These are phyloP conservation scores for Citrus unshiu DNA, from an alignment of 345 rosid species.

Conservation along the genomic window DNA sequence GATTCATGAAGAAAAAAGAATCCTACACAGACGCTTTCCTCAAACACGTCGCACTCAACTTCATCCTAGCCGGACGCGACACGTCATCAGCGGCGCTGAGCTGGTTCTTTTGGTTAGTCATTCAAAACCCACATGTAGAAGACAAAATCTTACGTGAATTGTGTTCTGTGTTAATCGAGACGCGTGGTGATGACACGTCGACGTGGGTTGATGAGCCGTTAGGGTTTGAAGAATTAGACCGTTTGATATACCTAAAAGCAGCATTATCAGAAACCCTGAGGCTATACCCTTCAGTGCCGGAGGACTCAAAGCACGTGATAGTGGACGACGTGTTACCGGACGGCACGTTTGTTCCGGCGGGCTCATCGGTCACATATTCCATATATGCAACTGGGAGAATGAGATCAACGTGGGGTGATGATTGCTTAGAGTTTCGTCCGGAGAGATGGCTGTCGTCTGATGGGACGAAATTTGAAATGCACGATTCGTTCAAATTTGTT, in stretches of 20 bases:
- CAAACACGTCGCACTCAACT: slow-evolving; percentile 87
- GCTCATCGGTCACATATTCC: slow-evolving; percentile 84
- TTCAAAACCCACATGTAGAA: slow-evolving; percentile 58
- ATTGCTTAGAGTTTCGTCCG: slow-evolving; percentile 76
- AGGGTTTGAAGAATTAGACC: slow-evolving; percentile 69
- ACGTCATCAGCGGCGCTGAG: slow-evolving; percentile 86
- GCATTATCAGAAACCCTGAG: slow-evolving; percentile 84
- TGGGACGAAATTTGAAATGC: slow-evolving; percentile 47
- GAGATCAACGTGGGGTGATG: slow-evolving; percentile 89
- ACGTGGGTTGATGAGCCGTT: slow-evolving; percentile 68
- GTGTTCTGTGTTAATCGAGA: slow-evolving; percentile 51
- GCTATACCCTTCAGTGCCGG: slow-evolving; percentile 90
- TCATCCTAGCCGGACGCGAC: slow-evolving; percentile 97
- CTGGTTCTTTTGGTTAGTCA: slow-evolving; percentile 92
- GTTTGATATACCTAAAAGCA: slow-evolving; percentile 74
- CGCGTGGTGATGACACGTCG: slow-evolving; percentile 64
- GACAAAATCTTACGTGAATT: slow-evolving; percentile 67
- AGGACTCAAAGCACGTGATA: slow-evolving; percentile 80
- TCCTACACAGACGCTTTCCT: slow-evolving; percentile 71
- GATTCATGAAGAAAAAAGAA: slow-evolving; percentile 90
- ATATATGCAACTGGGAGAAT: slow-evolving; percentile 90
- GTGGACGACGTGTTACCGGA: slow-evolving; percentile 81
- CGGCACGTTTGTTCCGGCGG: slow-evolving; percentile 88
- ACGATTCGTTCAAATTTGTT: slow-evolving; percentile 74
- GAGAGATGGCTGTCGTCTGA: slow-evolving; percentile 80